phyloP scores from a whole-genome alignment of 2,329 filamentous ascomycete species.

The Trichoderma gracile region DNA sequence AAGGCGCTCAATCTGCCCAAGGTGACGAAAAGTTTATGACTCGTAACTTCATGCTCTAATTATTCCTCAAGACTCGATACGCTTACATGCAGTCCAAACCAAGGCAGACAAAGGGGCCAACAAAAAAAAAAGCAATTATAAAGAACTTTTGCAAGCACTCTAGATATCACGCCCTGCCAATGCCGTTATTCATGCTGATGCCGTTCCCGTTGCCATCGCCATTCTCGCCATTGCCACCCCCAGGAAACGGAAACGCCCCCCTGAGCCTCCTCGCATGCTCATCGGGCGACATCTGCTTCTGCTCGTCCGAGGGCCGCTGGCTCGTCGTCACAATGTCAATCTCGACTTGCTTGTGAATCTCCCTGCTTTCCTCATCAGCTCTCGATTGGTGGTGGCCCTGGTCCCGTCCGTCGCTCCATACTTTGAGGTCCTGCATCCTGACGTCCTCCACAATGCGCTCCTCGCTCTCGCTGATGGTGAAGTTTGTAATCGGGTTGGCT shows the following conservation, averaged over 20 bases:
- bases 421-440: constrained; percentile 29
- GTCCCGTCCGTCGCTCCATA: constrained; percentile 12
- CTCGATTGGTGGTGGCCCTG: not conserved
- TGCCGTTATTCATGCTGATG: too few relatives aligned
- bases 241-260: constrained; percentile 4
- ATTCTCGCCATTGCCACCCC: not conserved
- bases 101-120: not conserved
- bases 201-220: too few relatives aligned
- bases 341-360: constrained; percentile 13
- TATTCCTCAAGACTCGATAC: not conserved
- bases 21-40: not conserved
- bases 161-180: not conserved
- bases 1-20: not conserved
- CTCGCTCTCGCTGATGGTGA: constrained; percentile 32
- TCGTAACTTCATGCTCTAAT: not conserved
- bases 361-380: not conserved
- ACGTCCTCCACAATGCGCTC: constrained; percentile 30
- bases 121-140: not conserved
- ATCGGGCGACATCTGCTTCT: constrained; percentile 4
- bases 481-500: constrained; percentile 27
- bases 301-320: not conserved
- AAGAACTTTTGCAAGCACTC: not conserved
- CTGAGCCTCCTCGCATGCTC: constrained; percentile 10
- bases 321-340: constrained; percentile 6
- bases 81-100: not conserved